These are phyloP conservation scores for Phyllosticta ampelicida DNA, from an alignment of 2,329 filamentous ascomycete genomes.

Conservation along the genomic window DNA sequence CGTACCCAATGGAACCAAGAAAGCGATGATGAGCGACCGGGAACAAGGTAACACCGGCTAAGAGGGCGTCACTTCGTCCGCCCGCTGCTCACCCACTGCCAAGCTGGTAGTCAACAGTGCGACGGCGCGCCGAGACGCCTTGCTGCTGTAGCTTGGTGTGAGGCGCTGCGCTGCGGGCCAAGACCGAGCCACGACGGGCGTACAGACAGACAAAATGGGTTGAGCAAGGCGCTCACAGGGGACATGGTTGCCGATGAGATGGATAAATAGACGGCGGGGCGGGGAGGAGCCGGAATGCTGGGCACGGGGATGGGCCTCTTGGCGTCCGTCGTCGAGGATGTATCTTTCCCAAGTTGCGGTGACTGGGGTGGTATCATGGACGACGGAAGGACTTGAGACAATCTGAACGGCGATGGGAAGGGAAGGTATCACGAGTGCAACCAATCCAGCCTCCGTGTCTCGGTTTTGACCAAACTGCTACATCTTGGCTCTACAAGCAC, in stretches of 20 bases:
- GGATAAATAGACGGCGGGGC: background rate
- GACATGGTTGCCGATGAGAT: background rate
- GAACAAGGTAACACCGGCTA: too few relatives aligned
- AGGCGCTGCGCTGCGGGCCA: background rate
- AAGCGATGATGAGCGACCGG: too few relatives aligned
- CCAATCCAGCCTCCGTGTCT: background rate
- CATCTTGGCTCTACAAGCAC: background rate
- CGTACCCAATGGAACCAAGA: too few relatives aligned
- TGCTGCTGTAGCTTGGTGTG: too few relatives aligned
- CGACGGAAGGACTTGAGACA: too few relatives aligned
- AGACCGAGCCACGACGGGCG: background rate
- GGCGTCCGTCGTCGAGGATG: background rate
- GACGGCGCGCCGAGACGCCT: too few relatives aligned
- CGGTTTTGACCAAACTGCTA: background rate
- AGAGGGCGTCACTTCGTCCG: too few relatives aligned
- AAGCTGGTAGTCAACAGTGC: too few relatives aligned
- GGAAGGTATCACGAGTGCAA: background rate
- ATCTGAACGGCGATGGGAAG: too few relatives aligned
- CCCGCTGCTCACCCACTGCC: too few relatives aligned
- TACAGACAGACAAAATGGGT: background rate
- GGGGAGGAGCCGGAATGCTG: conserved; percentile 8
- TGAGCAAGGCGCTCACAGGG: background rate
- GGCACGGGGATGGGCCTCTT: conserved; percentile 1
- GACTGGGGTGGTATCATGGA: too few relatives aligned
- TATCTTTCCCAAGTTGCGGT: background rate